Evolutionary conservation across 306 rosid species (phyloP).

Genomic region (Medicago arabica): DNA sequence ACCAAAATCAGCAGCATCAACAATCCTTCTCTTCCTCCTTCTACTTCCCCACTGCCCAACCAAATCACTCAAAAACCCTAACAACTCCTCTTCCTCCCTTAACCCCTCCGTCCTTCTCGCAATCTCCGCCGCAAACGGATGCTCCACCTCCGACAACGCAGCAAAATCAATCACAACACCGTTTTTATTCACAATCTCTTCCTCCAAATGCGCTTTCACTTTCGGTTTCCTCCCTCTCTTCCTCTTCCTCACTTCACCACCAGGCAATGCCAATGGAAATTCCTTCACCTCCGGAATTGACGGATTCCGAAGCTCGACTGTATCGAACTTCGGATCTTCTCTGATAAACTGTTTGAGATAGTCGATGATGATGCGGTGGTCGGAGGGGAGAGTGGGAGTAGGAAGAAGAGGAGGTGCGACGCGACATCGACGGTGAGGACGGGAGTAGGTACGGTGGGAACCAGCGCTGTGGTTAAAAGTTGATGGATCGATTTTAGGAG

Average conservation of each 20-base stretch:
- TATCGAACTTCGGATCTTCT: constrained; percentile 74
- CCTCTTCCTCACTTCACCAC: constrained; percentile 49
- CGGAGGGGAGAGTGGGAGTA: constrained; percentile 52
- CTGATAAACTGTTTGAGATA: constrained; percentile 63
- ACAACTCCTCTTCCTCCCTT: constrained; percentile 65
- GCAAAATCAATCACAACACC: constrained; percentile 56
- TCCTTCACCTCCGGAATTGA: background rate
- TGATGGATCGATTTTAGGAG: constrained; percentile 72
- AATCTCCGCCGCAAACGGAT: constrained; percentile 70
- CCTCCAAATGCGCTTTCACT: constrained; percentile 51
- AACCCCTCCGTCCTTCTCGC: constrained; percentile 66
- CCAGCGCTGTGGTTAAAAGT: constrained; percentile 83
- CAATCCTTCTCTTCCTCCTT: constrained; percentile 83
- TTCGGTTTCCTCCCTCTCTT: constrained; percentile 89
- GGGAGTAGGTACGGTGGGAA: constrained; percentile 77
- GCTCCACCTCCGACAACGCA: constrained; percentile 49
- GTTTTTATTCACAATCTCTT: constrained; percentile 53
- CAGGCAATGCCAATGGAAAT: background rate
- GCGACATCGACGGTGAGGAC: constrained; percentile 70
- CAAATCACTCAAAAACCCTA: constrained; percentile 80
- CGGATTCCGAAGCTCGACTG: constrained; percentile 46
- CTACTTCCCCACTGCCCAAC: constrained; percentile 88
- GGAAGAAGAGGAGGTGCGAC: constrained; percentile 57
- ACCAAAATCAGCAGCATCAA: constrained; percentile 70
- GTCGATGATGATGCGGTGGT: constrained; percentile 63